Base-by-base conservation (phyloP, 768 basidiomycete species). In the Amanita rubescens region DNA sequence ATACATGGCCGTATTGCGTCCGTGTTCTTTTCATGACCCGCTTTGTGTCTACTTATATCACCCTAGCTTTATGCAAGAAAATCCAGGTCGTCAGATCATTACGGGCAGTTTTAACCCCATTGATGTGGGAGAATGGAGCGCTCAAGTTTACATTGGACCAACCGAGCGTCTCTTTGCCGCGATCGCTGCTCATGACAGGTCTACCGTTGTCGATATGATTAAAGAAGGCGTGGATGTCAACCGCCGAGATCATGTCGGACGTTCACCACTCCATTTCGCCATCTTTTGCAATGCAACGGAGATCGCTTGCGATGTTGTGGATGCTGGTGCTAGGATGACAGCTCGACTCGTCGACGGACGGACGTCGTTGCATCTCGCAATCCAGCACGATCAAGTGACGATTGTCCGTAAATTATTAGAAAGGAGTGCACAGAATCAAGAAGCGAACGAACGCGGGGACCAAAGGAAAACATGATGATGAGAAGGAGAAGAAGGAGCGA, bases 81-180 rank as follows among this genome's bases (percentile, higher is more conserved):
- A 84, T 56, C 81, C 81, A 2, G 80, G 81, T 0, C 78, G 81
- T 9, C 82, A 84, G 61, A 76, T 67, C 37, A 75, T 84, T 37
- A 76, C 81, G 0, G 82, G 82, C 1, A 79, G 78, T 59, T 84
- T 84, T 70, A 78, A 81, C 50, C 82, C 82, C 0, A 83, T 84
- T 60, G 81, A 85, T 56, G 78, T 75, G 12, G 81, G 80, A 10
- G 81, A 83, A 70, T 85, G 82, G 83, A 74, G 75, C 53, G 79
- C 71, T 32, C 77, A 81, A 56, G 81, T 78, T 8, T 85, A 84
- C 62, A 71, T 82, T 56, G 78, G 76, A 10, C 71, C 71, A 12
- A 72, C 74, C 0, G 76, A 79, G 53, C 72, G 74, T 54, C 75
- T 85, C 53, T 84, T 84, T 66, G 60, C 66, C 9, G 79, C 78